These are phyloP conservation scores for Colletotrichum sp. DNA, from an alignment of 2,329 filamentous ascomycete species.

Conservation along the genomic window DNA sequence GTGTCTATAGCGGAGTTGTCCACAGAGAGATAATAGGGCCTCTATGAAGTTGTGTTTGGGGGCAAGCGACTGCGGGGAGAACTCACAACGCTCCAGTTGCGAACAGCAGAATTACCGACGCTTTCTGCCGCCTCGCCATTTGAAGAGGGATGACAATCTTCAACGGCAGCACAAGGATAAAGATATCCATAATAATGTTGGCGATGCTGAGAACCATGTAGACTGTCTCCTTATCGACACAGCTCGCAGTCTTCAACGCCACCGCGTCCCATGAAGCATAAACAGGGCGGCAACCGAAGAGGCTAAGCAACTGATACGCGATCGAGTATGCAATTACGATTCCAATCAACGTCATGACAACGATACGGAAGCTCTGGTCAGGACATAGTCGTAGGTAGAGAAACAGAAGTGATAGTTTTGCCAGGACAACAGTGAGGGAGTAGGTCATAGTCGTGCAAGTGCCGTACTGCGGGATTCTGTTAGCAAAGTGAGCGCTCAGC, in stretches of 20 bases:
- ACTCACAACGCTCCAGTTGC: not conserved
- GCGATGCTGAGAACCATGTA: slow-evolving; percentile 4
- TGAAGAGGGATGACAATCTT: not conserved
- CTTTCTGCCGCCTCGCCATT: slow-evolving; percentile 3
- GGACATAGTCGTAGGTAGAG: slow-evolving; percentile 20
- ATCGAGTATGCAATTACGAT: slow-evolving; percentile 34
- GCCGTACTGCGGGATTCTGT: not conserved
- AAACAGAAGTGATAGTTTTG: slow-evolving; percentile 8
- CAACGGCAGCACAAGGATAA: not conserved
- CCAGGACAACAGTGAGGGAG: slow-evolving; percentile 38
- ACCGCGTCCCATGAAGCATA: not conserved
- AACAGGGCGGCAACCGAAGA: slow-evolving; percentile 20
- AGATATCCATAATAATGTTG: not conserved
- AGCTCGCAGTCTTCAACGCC: not conserved
- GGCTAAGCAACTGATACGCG: slow-evolving; percentile 28
- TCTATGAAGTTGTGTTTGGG: too few species aligned
- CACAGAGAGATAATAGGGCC: too few species aligned
- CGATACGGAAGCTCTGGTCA: slow-evolving; percentile 30
- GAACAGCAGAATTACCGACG: not conserved
- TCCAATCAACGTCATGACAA: slow-evolving; percentile 30
- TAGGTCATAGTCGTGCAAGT: slow-evolving; percentile 41
- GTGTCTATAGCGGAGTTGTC: too few species aligned
- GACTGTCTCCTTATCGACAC: not conserved
- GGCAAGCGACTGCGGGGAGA: not conserved
- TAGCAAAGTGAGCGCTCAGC: not conserved